Evolutionary conservation across 177 flowering plant species (phyloP).

Genomic region (Telopea speciosissima): DNA sequence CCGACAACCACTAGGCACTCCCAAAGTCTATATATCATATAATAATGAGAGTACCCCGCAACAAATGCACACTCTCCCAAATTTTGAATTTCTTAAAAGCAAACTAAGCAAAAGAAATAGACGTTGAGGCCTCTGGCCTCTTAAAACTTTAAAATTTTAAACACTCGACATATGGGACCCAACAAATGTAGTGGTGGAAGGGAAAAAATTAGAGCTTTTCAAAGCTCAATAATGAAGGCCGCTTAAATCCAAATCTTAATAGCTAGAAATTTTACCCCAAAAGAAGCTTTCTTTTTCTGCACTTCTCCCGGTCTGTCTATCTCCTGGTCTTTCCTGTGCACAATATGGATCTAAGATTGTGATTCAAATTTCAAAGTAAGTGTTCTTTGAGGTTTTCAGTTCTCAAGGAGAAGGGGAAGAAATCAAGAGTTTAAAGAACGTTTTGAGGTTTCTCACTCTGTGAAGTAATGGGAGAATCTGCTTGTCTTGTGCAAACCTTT

Average conservation of each 20-base stretch:
- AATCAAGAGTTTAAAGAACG: background rate
- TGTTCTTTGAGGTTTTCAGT: slow-evolving; percentile 4
- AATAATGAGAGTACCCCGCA: too few species aligned
- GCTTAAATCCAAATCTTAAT: too few species aligned
- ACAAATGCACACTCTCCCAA: background rate
- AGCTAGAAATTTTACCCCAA: background rate
- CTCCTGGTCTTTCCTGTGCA: background rate
- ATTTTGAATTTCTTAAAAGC: background rate
- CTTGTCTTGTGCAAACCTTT: slow-evolving; percentile 52
- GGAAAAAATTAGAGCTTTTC: too few species aligned
- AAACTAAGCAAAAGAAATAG: too few species aligned
- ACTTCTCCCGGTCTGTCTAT: background rate
- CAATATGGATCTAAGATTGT: slow-evolving; percentile 5
- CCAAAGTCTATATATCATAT: too few species aligned
- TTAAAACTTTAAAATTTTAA: too few species aligned
- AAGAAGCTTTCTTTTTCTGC: slow-evolving; percentile 10
- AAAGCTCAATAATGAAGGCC: too few species aligned
- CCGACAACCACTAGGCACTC: too few species aligned
- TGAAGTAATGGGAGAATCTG: slow-evolving; percentile 51
- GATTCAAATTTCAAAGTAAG: slow-evolving; percentile 45
- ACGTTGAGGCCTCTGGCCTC: too few species aligned
- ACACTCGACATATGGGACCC: too few species aligned
- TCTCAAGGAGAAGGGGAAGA: background rate
- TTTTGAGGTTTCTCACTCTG: slow-evolving; percentile 2
- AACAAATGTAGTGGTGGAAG: too few species aligned